Conservation (phyloP, 345 rosid species). For the Microthlaspi erraticum region DNA sequence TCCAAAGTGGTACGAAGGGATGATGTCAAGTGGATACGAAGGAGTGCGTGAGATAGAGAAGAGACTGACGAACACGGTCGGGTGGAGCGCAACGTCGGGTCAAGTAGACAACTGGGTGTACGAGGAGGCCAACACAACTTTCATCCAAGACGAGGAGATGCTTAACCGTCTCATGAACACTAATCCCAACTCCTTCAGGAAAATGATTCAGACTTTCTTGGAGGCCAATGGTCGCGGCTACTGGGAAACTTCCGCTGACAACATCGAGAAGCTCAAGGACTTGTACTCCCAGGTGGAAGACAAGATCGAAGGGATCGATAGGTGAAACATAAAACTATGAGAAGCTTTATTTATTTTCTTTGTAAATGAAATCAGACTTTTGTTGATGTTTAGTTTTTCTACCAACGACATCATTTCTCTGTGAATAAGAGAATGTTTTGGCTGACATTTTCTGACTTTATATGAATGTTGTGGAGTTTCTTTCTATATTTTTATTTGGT, state of each 20-base stretch:
- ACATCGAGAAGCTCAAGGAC: slow-evolving; percentile 85
- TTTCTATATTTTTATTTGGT: too few relatives aligned
- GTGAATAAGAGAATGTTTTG: slow-evolving; percentile 48
- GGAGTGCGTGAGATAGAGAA: slow-evolving; percentile 99
- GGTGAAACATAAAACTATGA: slow-evolving; percentile 46
- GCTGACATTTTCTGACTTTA: slow-evolving; percentile 45
- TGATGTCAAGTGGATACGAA: slow-evolving; percentile 95
- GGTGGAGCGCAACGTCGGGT: slow-evolving; percentile 99
- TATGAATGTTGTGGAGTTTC: slow-evolving; percentile 39
- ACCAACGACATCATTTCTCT: slow-evolving; percentile 41
- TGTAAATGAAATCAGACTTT: slow-evolving; percentile 32
- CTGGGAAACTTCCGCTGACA: slow-evolving; percentile 88
- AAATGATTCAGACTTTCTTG: slow-evolving; percentile 91
- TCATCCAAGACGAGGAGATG: slow-evolving; percentile 95
- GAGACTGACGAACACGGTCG: slow-evolving; percentile 90
- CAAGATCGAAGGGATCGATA: slow-evolving; percentile 96
- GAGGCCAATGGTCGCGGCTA: slow-evolving; percentile 98
- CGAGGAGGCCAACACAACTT: slow-evolving; percentile 94
- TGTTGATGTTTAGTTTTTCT: slow-evolving; percentile 14
- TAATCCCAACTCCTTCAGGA: slow-evolving; percentile 93
- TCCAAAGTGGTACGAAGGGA: slow-evolving; percentile 99
- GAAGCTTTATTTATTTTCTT: background rate
- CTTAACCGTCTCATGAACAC: slow-evolving; percentile 82
- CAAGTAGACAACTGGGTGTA: slow-evolving; percentile 99
- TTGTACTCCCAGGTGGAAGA: slow-evolving; percentile 94